Evolutionary conservation across 768 basidiomycete species (phyloP).

Genomic region (Galerina sulciceps): DNA sequence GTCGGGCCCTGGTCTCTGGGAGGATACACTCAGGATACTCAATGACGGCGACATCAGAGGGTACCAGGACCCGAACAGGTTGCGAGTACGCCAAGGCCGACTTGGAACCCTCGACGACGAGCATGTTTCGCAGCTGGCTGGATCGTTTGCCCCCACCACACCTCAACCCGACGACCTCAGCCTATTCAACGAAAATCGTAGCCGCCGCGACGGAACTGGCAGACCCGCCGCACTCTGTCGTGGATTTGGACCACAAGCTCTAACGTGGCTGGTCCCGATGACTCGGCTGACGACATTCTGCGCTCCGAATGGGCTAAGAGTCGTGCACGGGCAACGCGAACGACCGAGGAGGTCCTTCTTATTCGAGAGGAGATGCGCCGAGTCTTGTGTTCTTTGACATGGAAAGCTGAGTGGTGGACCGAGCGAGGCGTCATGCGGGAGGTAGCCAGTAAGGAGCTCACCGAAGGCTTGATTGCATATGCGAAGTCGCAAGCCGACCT

Average conservation of each 20-base stretch:
- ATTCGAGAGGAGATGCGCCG: conserved; percentile 20
- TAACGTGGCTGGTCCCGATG: neutral
- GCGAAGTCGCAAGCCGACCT: neutral
- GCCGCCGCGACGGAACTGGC: conserved; percentile 5
- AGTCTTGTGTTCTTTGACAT: neutral
- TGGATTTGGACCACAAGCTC: conserved; percentile 2
- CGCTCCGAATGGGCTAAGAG: conserved; percentile 26
- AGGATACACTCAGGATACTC: conserved; percentile 1
- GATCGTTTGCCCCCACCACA: neutral
- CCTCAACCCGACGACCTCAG: neutral
- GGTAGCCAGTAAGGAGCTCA: neutral
- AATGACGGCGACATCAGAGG: conserved; percentile 13
- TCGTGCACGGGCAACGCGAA: conserved; percentile 8
- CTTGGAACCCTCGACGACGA: conserved; percentile 24
- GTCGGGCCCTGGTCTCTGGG: conserved; percentile 13
- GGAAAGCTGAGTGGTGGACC: neutral
- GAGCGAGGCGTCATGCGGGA: no score
- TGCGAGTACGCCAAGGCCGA: neutral
- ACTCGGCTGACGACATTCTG: conserved; percentile 18
- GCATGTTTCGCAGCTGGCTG: neutral
- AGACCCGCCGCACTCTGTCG: conserved; percentile 1
- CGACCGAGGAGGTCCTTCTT: conserved; percentile 24
- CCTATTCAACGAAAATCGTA: neutral
- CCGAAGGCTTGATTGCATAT: no score
- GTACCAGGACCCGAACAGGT: conserved; percentile 13